Conservation (phyloP, 1,284 basidiomycete genomes). For the Xerocomus nothofagi region DNA sequence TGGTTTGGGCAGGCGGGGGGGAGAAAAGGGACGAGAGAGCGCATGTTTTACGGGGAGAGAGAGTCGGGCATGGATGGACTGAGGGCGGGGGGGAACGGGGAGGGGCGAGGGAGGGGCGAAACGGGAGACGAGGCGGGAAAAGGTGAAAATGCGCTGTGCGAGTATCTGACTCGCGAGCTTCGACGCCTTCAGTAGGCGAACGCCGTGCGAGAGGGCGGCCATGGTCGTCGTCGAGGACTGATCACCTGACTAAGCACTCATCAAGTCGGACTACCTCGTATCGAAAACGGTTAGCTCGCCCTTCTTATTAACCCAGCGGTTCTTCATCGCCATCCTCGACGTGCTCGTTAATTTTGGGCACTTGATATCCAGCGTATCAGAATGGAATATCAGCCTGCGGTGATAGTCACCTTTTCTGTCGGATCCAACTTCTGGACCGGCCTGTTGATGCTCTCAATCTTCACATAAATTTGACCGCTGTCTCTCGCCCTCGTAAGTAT, state of each 20-base stretch:
- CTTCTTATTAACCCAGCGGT: too few relatives aligned
- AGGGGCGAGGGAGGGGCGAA: conserved; percentile 54
- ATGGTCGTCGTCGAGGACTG: too few relatives aligned
- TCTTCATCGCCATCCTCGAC: not conserved
- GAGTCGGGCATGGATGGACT: conserved; percentile 42
- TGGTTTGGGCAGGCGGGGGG: conserved; percentile 55
- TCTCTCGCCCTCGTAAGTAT: too few relatives aligned
- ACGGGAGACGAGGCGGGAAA: conserved; percentile 56
- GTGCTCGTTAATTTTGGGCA: not conserved
- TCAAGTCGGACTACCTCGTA: too few relatives aligned
- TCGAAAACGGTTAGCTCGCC: too few relatives aligned
- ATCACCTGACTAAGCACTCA: conserved; percentile 19
- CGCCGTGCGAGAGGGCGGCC: conserved; percentile 27
- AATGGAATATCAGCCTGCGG: not conserved
- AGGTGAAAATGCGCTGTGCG: conserved; percentile 49
- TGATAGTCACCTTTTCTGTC: not conserved
- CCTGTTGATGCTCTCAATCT: not conserved
- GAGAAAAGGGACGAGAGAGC: conserved; percentile 41
- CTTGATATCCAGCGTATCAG: not conserved
- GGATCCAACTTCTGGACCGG: not conserved
- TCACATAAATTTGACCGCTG: too few relatives aligned
- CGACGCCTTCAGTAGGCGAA: conserved; percentile 29
- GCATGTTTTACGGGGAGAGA: conserved; percentile 57
- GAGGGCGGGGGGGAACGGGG: too few relatives aligned
- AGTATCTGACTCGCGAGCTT: too few relatives aligned